phyloP scores from a whole-genome alignment of 2,329 filamentous ascomycete genomes.

The Botrytis squamosa region DNA sequence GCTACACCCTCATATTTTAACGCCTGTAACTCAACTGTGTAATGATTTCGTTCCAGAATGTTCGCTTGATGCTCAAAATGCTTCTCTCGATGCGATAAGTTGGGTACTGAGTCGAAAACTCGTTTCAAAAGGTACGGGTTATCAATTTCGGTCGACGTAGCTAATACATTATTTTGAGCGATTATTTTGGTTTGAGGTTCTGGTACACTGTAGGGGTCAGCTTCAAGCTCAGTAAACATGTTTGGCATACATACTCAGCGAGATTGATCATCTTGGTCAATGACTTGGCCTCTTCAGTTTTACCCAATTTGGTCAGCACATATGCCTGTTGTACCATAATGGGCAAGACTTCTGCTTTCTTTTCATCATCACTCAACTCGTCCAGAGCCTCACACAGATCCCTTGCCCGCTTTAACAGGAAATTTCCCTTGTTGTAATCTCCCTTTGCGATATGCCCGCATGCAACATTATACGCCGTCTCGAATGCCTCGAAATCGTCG shows the following conservation, averaged over 20 bases:
- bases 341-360: slow-evolving; percentile 69
- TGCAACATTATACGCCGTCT: slow-evolving; percentile 78
- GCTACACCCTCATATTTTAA: slow-evolving; percentile 66
- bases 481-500: slow-evolving; percentile 72
- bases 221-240: slow-evolving; percentile 15
- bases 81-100: slow-evolving; percentile 56
- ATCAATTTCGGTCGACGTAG: slow-evolving; percentile 43
- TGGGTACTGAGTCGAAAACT: slow-evolving; percentile 54
- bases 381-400: slow-evolving; percentile 72
- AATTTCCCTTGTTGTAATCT: slow-evolving; percentile 61
- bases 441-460: slow-evolving; percentile 70
- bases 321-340: slow-evolving; percentile 77
- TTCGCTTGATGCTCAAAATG: slow-evolving; percentile 71
- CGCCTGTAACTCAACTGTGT: slow-evolving; percentile 62
- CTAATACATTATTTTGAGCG: slow-evolving; percentile 62
- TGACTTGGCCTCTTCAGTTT: slow-evolving; percentile 61
- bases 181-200: slow-evolving; percentile 67
- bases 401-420: slow-evolving; percentile 67
- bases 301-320: slow-evolving; percentile 65
- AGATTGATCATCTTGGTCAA: slow-evolving; percentile 62
- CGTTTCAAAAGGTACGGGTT: slow-evolving; percentile 72
- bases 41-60: slow-evolving; percentile 60
- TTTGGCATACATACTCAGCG: slow-evolving; percentile 53
- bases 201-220: slow-evolving; percentile 53
- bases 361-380: slow-evolving; percentile 72